These are phyloP conservation scores for Beauveria australis DNA, from an alignment of 2,329 filamentous ascomycete genomes.

Conservation along the genomic window DNA sequence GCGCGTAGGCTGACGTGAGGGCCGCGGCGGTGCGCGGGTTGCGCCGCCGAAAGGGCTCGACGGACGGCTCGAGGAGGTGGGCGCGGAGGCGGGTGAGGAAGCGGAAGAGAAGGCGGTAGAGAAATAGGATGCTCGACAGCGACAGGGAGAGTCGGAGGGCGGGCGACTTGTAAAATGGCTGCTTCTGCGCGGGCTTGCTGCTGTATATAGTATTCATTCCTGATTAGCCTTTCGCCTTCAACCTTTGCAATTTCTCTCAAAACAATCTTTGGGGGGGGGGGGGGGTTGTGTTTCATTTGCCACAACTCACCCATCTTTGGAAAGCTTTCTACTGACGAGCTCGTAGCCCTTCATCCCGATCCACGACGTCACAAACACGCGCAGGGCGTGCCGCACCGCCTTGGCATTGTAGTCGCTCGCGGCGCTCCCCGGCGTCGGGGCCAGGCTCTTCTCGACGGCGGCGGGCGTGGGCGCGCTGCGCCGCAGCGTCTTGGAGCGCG, in stretches of 20 bases:
- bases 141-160: constrained; percentile 74
- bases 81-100: constrained; percentile 76
- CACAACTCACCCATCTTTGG: constrained; percentile 37
- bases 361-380: constrained; percentile 59
- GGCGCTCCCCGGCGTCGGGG: constrained; percentile 20
- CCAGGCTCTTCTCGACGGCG: constrained; percentile 37
- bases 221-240: neutral
- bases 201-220: constrained; percentile 11
- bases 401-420: constrained; percentile 58
- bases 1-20: constrained; percentile 75
- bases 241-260: too few relatives aligned
- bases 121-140: constrained; percentile 74
- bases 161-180: constrained; percentile 54
- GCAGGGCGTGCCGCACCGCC: constrained; percentile 61
- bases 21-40: constrained; percentile 70
- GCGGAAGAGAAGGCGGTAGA: constrained; percentile 82
- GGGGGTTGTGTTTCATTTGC: neutral
- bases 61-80: constrained; percentile 72
- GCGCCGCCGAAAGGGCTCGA: constrained; percentile 69
- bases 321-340: constrained; percentile 39
- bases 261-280: too few relatives aligned
- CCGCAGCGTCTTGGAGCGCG: constrained; percentile 54
- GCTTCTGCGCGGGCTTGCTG: constrained; percentile 32
- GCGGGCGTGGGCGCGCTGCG: constrained; percentile 47
- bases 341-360: constrained; percentile 57